Base-by-base conservation (phyloP, 2,329 filamentous ascomycete genomes). In the Acrodontium crateriforme region DNA sequence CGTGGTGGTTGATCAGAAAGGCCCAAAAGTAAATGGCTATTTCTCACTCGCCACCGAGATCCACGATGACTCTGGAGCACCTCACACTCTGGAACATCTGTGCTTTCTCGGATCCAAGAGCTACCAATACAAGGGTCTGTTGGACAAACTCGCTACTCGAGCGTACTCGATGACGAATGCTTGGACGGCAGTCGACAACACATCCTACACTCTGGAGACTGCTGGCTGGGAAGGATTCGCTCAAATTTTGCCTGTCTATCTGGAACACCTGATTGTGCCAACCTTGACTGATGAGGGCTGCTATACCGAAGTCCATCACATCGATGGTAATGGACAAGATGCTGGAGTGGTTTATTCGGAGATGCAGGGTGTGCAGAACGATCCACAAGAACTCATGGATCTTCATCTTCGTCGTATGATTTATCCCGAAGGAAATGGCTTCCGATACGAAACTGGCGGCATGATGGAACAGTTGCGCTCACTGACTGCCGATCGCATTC, bases 201-300 rank as follows among this genome's bases (percentile, higher is more conserved):
- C 91, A 1, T 85, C 85, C 2, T 98, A 98, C 56, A 94, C 84
- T 0, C 66, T 98, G 10, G 82, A 94, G 46, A 89, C 84, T 8
- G 89, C 89, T 14, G 89, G 89, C 2, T 98, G 89, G 87, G 84
- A 92, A 44, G 87, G 87, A 6, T 98, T 98, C 50, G 77, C 85
- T 2, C 82, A 92, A 53, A 91, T 95, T 32, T 61, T 98, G 11
- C 89, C 89, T 1, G 76, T 95, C 21, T 98, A 98, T 43, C 68
- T 98, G 1, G 91, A 98, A 54, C 89, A 98, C 58, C 68, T 98
- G 17, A 71, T 98, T 37, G 63, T 91, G 6, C 89, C 89, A 0
- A 93, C 83, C 6, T 64, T 98, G 35, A 95, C 85, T 1, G 87
- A 98, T 53, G 79, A 85, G 31, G 83, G 74, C 8, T 94, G 91